Evolutionary conservation across 352 stramenopile genomes (phyloP).

Genomic region (Nothophytophthora sp.): DNA sequence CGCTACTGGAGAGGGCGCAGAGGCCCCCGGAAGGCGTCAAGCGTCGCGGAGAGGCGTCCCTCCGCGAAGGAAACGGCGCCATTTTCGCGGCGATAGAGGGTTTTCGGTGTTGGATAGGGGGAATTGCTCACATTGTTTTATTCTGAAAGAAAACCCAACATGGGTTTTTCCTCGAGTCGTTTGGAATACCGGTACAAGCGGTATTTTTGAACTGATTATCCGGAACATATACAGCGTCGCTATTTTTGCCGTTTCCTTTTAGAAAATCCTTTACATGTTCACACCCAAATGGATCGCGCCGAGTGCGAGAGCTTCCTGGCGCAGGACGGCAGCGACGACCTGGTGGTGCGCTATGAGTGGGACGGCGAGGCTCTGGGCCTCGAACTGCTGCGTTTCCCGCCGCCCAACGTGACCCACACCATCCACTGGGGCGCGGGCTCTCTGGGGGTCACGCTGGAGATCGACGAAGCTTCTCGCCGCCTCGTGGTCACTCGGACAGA

Average conservation of each 20-base stretch:
- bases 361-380: conserved; percentile 54
- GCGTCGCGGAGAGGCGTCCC: conserved; percentile 14
- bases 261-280: too few relatives aligned
- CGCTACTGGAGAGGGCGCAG: background rate
- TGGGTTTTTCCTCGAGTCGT: too few relatives aligned
- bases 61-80: background rate
- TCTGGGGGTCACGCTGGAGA: conserved; percentile 73
- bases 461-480: conserved; percentile 66
- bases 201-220: too few relatives aligned
- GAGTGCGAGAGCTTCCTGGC: conserved; percentile 45
- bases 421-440: conserved; percentile 48
- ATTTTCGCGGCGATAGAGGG: too few relatives aligned
- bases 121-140: too few relatives aligned
- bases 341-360: conserved; percentile 59
- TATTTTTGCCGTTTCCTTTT: too few relatives aligned
- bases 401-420: conserved; percentile 11
- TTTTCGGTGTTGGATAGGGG: too few relatives aligned
- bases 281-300: conserved; percentile 22
- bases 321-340: conserved; percentile 47
- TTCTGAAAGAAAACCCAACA: too few relatives aligned
- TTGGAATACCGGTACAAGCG: background rate
- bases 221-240: too few relatives aligned
- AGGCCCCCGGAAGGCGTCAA: conserved; percentile 2
- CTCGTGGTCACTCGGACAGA: conserved; percentile 68
- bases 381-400: conserved; percentile 49